Conservation (phyloP, 352 stramenopile species). For the Globisporangium alternatum region DNA sequence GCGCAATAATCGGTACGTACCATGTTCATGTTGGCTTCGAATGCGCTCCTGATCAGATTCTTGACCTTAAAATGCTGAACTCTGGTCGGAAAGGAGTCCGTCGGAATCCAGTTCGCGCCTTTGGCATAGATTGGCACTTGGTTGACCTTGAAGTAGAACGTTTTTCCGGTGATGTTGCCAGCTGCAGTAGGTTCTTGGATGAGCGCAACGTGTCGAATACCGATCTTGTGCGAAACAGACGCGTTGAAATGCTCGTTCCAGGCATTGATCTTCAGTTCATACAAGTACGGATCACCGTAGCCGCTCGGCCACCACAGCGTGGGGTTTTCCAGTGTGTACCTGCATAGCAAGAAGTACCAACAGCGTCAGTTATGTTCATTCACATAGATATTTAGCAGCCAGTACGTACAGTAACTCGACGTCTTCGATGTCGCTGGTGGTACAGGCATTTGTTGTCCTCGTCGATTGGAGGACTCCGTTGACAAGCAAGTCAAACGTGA, state of each 20-base stretch:
- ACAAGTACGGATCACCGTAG: conserved; percentile 61
- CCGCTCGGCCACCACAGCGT: conserved; percentile 73
- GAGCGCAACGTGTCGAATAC: conserved; percentile 62
- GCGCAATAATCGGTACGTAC: conserved; percentile 18
- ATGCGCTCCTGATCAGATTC: conserved; percentile 54
- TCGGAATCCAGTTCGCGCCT: conserved; percentile 80
- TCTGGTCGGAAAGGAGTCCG: conserved; percentile 70
- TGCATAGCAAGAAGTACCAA: conserved; percentile 17
- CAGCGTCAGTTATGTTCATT: not conserved
- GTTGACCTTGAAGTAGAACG: conserved; percentile 81
- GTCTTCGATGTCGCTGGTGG: conserved; percentile 14
- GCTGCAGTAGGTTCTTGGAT: conserved; percentile 49
- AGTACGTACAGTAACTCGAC: conserved; percentile 37
- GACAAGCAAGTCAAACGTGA: conserved; percentile 50
- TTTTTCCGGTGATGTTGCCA: conserved; percentile 42
- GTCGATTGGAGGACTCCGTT: conserved; percentile 29
- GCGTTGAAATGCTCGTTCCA: conserved; percentile 23
- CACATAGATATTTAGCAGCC: not conserved
- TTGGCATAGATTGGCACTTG: conserved; percentile 63
- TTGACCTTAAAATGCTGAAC: conserved; percentile 31
- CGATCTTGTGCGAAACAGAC: conserved; percentile 43
- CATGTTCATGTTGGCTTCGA: conserved; percentile 85
- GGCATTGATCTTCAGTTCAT: conserved; percentile 46
- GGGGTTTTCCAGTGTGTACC: conserved; percentile 40
- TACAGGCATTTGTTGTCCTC: conserved; percentile 18